These are phyloP conservation scores for Zygosaccharomyces gambellarensis DNA, from an alignment of 805 yeast species.

Conservation along the genomic window DNA sequence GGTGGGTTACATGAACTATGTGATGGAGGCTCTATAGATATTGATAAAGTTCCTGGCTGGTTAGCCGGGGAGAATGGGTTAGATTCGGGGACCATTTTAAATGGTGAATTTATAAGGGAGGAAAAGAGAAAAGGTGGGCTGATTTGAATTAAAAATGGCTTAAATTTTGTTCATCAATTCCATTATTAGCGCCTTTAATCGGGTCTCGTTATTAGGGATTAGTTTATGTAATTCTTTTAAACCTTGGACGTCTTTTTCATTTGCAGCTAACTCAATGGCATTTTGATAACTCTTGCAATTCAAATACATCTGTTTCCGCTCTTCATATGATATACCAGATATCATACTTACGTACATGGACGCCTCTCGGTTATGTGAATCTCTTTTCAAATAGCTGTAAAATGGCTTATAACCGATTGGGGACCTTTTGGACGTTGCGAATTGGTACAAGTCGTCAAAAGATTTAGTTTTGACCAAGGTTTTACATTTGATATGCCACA, in stretches of 20 bases:
- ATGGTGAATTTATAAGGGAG: constrained; percentile 35
- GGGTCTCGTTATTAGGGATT: constrained; percentile 27
- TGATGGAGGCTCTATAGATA: constrained; percentile 43
- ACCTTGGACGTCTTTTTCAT: constrained; percentile 25
- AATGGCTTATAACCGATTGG: constrained; percentile 71
- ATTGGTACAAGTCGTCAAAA: constrained; percentile 52
- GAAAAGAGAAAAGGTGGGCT: constrained; percentile 19
- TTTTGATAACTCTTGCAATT: constrained; percentile 46
- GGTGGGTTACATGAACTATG: constrained; percentile 74
- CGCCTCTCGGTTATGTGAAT: constrained; percentile 57
- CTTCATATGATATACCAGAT: constrained; percentile 39
- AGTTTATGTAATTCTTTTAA: constrained; percentile 22
- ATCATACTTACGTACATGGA: constrained; percentile 55
- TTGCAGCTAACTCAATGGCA: constrained; percentile 38
- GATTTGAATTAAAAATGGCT: constrained; percentile 8
- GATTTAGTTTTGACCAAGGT: constrained; percentile 44
- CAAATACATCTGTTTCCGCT: constrained; percentile 47
- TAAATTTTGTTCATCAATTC: constrained; percentile 21
- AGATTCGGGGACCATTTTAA: constrained; percentile 42
- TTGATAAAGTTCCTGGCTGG: constrained; percentile 66
- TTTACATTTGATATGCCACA: constrained; percentile 50
- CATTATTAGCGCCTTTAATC: constrained; percentile 19
- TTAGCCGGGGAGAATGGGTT: constrained; percentile 69
- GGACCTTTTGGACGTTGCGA: constrained; percentile 50
- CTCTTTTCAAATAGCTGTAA: constrained; percentile 47